A percentile compares a stretch with the other conserved stretches of the same genome.
Conservation (phyloP, 2,329 filamentous ascomycete species). For the Davidsoniella eucalypti region DNA sequence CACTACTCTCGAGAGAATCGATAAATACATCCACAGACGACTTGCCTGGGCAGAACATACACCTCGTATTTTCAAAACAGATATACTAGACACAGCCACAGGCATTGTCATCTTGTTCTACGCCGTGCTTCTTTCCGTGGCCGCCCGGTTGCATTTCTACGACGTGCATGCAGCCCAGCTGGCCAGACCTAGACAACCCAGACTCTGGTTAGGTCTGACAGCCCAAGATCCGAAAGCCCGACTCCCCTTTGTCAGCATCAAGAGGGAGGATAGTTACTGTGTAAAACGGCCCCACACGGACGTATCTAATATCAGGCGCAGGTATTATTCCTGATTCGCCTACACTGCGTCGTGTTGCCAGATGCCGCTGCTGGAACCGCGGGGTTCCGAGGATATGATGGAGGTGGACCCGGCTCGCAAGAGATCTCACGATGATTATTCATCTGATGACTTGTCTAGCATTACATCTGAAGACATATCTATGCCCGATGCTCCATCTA, state of each 20-base stretch:
- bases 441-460: slow-evolving; percentile 18
- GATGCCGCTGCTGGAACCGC: slow-evolving; percentile 32
- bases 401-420: slow-evolving; percentile 30
- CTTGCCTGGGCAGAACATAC: too few relatives aligned
- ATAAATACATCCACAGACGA: too few relatives aligned
- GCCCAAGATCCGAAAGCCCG: not conserved
- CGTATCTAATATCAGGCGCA: not conserved
- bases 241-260: not conserved
- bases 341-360: not conserved
- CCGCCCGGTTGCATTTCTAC: too few relatives aligned
- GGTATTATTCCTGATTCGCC: not conserved
- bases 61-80: too few relatives aligned
- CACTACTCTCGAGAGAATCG: too few relatives aligned
- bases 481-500: slow-evolving; percentile 7
- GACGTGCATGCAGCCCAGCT: too few relatives aligned
- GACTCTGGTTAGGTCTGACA: not conserved
- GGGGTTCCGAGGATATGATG: slow-evolving; percentile 19
- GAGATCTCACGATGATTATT: slow-evolving; percentile 30
- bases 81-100: too few relatives aligned
- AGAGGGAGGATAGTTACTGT: not conserved
- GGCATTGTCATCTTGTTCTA: too few relatives aligned
- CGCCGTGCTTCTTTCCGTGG: too few relatives aligned
- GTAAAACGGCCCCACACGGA: not conserved
- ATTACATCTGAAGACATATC: slow-evolving; percentile 6
- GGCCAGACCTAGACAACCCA: too few relatives aligned